Evolutionary conservation across 1,284 basidiomycete species (phyloP).

Genomic region (Sanguinoderma infundibulare): DNA sequence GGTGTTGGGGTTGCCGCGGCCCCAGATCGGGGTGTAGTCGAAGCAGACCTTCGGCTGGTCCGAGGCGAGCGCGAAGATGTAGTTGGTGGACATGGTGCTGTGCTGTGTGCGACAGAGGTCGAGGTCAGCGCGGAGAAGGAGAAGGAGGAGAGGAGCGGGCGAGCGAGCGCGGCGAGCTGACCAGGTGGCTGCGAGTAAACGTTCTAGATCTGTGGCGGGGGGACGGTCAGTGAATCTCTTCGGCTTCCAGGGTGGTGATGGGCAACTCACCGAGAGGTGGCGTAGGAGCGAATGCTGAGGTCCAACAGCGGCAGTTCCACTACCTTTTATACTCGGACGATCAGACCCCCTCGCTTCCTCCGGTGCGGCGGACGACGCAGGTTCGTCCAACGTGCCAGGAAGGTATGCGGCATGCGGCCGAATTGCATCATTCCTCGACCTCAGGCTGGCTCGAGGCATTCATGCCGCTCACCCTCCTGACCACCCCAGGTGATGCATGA

Average conservation of each 20-base stretch:
- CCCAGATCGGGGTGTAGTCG: conserved; percentile 26
- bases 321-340: neutral
- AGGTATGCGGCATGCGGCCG: too few relatives aligned
- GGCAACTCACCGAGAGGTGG: neutral
- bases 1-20: conserved; percentile 19
- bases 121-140: neutral
- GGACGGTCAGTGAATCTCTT: neutral
- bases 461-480: neutral
- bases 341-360: neutral
- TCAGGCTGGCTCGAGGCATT: too few relatives aligned
- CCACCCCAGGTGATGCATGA: neutral
- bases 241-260: neutral
- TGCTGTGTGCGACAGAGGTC: too few relatives aligned
- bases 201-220: too few relatives aligned
- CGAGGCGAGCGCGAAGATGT: conserved; percentile 5
- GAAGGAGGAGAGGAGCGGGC: too few relatives aligned
- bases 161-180: too few relatives aligned
- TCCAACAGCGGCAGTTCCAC: too few relatives aligned
- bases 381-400: too few relatives aligned
- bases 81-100: conserved; percentile 2
- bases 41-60: neutral
- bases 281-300: neutral
- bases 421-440: neutral
- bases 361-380: too few relatives aligned
- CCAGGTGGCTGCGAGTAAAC: neutral